Evolutionary conservation across 208 protist genomes (phyloP), one percentile per base, ranked within the genome.

Genomic region (Acanthamoeba royreba): DNA sequence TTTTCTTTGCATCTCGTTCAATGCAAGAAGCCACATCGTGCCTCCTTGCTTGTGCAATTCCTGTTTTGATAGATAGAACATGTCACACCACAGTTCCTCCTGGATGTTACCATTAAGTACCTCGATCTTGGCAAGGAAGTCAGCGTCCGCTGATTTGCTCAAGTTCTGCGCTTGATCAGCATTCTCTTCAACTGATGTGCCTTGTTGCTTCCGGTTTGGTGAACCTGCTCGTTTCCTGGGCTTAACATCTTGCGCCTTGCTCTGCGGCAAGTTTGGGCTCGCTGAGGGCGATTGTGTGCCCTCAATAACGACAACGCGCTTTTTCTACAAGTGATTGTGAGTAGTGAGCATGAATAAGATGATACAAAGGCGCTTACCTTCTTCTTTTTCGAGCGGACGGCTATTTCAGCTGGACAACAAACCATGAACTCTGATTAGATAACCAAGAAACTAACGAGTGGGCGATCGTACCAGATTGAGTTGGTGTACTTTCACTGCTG

Each of bases 1-100:
- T 25, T 55, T 66, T 2, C 52, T 28, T 25, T 89, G 81, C 45
- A 89, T 55, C 25, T 89, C 81, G 38, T 89, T 89, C 47, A 89
- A 52, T 0, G 52, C 81, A 4, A 89, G 49, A 43, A 89, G 22
- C 81, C 81, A 89, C 81, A 55, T 55, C 4, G 81, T 89, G 49
- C 81, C 81, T 89, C 81, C 81, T n/a, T 89, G 49, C 81, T 89
- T 89, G 81, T 89, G 81, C 81, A 89, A 25, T 46, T 55, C 81
- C 52, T 89, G 38, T 4, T 42, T 33, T 2, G 8, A 61, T 2
- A 38, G 31, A n/a, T n/a, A n/a, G n/a, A n/a, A n/a, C n/a, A n/a
- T n/a, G n/a, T n/a, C n/a, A n/a, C n/a, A 42, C 9, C 8, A 42
- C 33, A 46, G 40, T 13, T 7, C n/a, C 42, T 40, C 9, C 8